Percentiles rank a stretch among this genome's conserved stretches.
Conservation (phyloP, 257 asterid species). For the Anisodus acutangulus region DNA sequence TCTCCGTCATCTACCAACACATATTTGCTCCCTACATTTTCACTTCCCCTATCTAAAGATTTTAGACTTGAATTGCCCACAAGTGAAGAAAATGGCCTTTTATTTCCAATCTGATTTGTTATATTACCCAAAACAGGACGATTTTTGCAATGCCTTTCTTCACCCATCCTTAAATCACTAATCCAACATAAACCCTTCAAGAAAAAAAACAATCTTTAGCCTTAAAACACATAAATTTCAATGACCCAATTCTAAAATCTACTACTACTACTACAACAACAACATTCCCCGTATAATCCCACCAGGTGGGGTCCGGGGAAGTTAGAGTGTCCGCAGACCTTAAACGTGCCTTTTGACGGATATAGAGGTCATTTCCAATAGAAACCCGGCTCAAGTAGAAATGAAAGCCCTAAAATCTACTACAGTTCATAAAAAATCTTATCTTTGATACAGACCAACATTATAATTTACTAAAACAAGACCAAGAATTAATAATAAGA, state of each 20-base stretch:
- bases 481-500: not conserved
- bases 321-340: too few relatives aligned
- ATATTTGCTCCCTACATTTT: slow-evolving; percentile 33
- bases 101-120: slow-evolving; percentile 56
- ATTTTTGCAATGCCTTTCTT: slow-evolving; percentile 38
- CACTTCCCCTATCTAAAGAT: slow-evolving; percentile 37
- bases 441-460: not conserved
- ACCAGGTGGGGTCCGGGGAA: too few relatives aligned
- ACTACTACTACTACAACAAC: too few relatives aligned
- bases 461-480: not conserved
- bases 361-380: too few relatives aligned
- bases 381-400: too few relatives aligned
- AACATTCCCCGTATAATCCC: too few relatives aligned
- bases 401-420: not conserved
- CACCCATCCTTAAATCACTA: slow-evolving; percentile 37
- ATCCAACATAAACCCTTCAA: slow-evolving; percentile 20
- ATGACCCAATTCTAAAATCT: not conserved
- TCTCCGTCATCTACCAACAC: slow-evolving; percentile 37
- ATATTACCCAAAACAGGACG: slow-evolving; percentile 60
- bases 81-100: slow-evolving; percentile 48
- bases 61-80: slow-evolving; percentile 29
- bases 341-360: too few relatives aligned
- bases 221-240: not conserved
- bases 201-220: not conserved
- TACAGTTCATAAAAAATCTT: not conserved